Evolutionary conservation across 768 basidiomycete genomes (phyloP), one percentile per base, ranked within the genome.

Genomic region (Tricholoma matsutake): DNA sequence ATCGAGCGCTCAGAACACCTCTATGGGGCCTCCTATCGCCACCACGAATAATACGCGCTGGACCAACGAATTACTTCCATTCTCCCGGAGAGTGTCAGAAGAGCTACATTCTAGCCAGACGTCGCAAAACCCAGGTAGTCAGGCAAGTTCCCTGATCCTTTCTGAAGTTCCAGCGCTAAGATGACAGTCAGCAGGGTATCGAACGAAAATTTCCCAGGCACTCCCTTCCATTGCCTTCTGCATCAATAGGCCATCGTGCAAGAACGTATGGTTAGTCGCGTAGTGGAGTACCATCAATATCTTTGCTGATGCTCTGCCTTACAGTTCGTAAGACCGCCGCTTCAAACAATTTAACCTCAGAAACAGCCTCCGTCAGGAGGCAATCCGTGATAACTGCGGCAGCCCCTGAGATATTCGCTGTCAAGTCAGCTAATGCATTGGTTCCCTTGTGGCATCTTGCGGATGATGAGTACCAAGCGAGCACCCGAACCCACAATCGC

Each of bases 371-470:
- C 16, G 18, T 32, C n/a, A 53, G 62, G 47, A 43, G 64, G 20
- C 61, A 59, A 13, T 55, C 64, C 29, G 34, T 63, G 16, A 65
- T 64, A 1, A 61, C 55, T 1, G 29, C 67, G 2, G 56, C 61
- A 18, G 52, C 54, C 3, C 56, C 52, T 14, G 56, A 31, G 10
- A 18, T 45, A 22, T 53, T 51, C 16, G 53, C 62, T 11, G 29
- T 41, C 14, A 65, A 67, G 29, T 62, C 67, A 28, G 16, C 55
- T 25, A 39, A 28, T 28, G 6, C 61, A 6, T 41, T 56, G 9
- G 62, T 61, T 35, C 64, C 64, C 18, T 61, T 61, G 25, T 67
- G 67, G 67, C 64, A 65, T 54, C 13, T 51, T 11, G 64, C 57
- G 16, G 67, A 67, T 20, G 67, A 67, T 13, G 67, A 65, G 28